These are phyloP conservation scores for Musa beccarii DNA, from an alignment of 176 grass and related monocot species.

Conservation along the genomic window DNA sequence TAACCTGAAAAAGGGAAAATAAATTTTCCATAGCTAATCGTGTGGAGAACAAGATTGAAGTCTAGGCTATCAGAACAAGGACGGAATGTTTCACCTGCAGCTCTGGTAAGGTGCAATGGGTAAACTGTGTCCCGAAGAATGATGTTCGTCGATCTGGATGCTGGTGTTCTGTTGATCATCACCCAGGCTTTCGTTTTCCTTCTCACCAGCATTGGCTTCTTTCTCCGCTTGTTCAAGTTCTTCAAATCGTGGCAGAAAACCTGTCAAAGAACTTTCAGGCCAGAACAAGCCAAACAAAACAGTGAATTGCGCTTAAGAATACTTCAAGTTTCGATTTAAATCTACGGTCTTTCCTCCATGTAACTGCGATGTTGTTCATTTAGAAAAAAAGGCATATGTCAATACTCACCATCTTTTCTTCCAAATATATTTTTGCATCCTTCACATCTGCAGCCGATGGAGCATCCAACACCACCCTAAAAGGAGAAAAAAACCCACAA, in stretches of 20 bases:
- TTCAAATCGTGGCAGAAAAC: slow-evolving; percentile 32
- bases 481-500: background rate
- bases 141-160: slow-evolving; percentile 31
- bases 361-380: no score
- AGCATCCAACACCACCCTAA: slow-evolving; percentile 97
- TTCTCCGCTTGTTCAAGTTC: slow-evolving; percentile 50
- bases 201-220: slow-evolving; percentile 32
- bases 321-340: background rate
- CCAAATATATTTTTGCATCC: slow-evolving; percentile 92
- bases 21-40: slow-evolving; percentile 1
- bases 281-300: background rate
- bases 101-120: slow-evolving; percentile 67
- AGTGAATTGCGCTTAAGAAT: slow-evolving; percentile 3
- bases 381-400: background rate
- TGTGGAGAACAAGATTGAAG: background rate
- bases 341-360: background rate
- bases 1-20: slow-evolving; percentile 30
- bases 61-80: background rate
- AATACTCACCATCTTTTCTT: slow-evolving; percentile 78
- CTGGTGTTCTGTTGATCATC: slow-evolving; percentile 50
- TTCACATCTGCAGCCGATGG: slow-evolving; percentile 87
- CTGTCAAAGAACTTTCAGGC: background rate
- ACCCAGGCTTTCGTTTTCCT: slow-evolving; percentile 46
- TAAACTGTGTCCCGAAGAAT: slow-evolving; percentile 39
- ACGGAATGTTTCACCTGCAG: slow-evolving; percentile 37